phyloP scores from a whole-genome alignment of 306 rosid genomes.

The Vigna nakashimae region DNA sequence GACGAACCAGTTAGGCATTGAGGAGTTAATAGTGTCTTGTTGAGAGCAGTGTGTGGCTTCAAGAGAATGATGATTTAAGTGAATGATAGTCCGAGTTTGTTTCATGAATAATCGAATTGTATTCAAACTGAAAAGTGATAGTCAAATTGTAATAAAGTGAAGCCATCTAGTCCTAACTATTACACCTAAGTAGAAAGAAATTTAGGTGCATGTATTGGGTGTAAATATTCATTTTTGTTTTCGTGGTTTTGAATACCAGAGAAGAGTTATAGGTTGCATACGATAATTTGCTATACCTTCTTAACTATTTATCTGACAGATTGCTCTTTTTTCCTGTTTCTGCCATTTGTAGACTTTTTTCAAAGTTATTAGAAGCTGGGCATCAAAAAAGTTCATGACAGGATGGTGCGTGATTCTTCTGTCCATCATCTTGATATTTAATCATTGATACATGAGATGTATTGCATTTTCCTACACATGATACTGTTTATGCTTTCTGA shows the following conservation, averaged over 20 bases:
- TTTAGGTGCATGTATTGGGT: neutral
- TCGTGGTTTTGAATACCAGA: neutral
- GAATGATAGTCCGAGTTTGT: neutral
- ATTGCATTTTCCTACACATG: constrained; percentile 17
- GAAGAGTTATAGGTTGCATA: neutral
- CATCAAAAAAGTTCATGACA: constrained; percentile 88
- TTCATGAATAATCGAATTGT: neutral
- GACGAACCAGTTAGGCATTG: constrained; percentile 8
- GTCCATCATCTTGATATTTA: constrained; percentile 11
- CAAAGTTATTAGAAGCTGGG: constrained; percentile 90
- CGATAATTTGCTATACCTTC: neutral
- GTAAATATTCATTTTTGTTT: neutral
- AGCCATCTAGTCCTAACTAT: constrained; percentile 1
- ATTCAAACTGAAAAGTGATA: neutral
- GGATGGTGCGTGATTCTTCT: constrained; percentile 70
- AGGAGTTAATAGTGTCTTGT: neutral
- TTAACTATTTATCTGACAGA: constrained; percentile 28
- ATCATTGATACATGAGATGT: constrained; percentile 11
- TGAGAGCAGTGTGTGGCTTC: neutral
- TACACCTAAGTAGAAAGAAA: neutral
- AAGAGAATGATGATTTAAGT: constrained; percentile 3
- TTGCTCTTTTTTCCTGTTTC: constrained; percentile 34
- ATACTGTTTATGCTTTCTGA: neutral
- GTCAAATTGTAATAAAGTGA: neutral
- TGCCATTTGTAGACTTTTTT: constrained; percentile 67